These are phyloP conservation scores for Astragalus glycyphyllos DNA, from an alignment of 306 rosid species.

Conservation along the genomic window DNA sequence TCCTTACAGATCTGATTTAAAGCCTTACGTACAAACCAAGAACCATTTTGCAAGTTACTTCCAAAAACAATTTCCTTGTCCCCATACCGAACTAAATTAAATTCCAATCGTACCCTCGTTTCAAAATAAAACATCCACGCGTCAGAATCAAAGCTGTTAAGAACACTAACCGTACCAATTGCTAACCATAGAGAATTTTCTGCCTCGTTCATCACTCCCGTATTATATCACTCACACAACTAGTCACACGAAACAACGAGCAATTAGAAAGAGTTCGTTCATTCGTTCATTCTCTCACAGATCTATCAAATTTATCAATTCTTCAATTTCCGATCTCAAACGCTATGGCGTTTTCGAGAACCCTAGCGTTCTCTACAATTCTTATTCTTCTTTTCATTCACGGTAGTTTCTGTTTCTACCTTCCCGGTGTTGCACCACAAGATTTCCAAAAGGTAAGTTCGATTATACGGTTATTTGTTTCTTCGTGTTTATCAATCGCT, in stretches of 20 bases:
- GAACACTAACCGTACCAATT: conserved; percentile 23
- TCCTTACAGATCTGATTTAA: conserved; percentile 17
- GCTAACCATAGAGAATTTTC: conserved; percentile 30
- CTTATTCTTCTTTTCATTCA: conserved; percentile 61
- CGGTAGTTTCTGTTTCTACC: conserved; percentile 75
- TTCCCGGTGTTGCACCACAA: conserved; percentile 99
- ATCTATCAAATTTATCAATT: conserved; percentile 33
- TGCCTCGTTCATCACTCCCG: conserved; percentile 16
- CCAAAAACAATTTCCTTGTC: background rate
- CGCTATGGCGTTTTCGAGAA: conserved; percentile 87
- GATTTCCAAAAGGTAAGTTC: conserved; percentile 77
- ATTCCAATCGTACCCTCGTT: conserved; percentile 35
- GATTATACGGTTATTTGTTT: background rate
- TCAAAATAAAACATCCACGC: conserved; percentile 20
- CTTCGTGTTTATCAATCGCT: conserved; percentile 6
- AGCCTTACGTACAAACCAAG: conserved; percentile 16
- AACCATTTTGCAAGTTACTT: background rate
- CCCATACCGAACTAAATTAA: background rate
- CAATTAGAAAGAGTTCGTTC: conserved; percentile 13
- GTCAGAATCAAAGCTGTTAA: conserved; percentile 22
- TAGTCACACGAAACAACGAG: conserved; percentile 13
- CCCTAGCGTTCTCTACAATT: conserved; percentile 53
- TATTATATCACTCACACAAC: conserved; percentile 15
- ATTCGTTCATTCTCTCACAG: conserved; percentile 13
- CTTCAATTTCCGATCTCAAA: conserved; percentile 41